Conservation (phyloP, 2,329 filamentous ascomycete genomes). For the Ceratocystis alfenasii region DNA sequence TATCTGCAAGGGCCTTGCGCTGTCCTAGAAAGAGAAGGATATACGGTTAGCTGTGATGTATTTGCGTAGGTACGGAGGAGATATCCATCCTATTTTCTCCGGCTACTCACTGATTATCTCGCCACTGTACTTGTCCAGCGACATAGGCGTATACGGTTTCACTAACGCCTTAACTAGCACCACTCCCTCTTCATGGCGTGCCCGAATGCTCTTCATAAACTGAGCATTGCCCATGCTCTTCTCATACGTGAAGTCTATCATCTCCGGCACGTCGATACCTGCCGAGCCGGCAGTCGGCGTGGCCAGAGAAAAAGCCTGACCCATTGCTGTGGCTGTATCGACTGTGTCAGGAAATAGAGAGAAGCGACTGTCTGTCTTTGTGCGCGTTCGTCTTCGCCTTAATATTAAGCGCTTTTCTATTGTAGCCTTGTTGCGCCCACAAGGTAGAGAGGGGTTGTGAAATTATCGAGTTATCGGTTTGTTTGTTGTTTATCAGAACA, state of each 20-base stretch:
- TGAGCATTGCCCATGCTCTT: conserved; percentile 81
- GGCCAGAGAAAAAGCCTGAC: conserved; percentile 89
- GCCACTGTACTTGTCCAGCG: conserved; percentile 66
- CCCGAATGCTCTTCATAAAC: conserved; percentile 94
- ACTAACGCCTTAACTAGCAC: conserved; percentile 91
- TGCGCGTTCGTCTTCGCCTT: conserved; percentile 21
- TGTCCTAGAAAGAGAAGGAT: conserved; percentile 46
- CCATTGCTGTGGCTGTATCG: conserved; percentile 47
- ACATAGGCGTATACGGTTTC: conserved; percentile 76
- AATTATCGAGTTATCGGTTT: too few relatives aligned
- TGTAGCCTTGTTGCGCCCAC: too few relatives aligned
- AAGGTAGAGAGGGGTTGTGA: too few relatives aligned
- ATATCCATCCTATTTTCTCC: too few relatives aligned
- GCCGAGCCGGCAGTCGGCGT: conserved; percentile 84
- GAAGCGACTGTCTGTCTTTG: neutral
- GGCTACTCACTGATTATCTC: conserved; percentile 54
- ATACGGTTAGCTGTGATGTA: too few relatives aligned
- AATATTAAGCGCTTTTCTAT: too few relatives aligned
- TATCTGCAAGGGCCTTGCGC: conserved; percentile 61
- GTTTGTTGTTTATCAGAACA: too few relatives aligned
- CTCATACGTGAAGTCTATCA: conserved; percentile 83
- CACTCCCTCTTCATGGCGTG: conserved; percentile 76
- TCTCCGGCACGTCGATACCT: conserved; percentile 85
- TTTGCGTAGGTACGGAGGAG: too few relatives aligned
- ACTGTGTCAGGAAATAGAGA: conserved; percentile 14